Conservation (phyloP, 441 rosid species). For the Gossypium armourianum region DNA sequence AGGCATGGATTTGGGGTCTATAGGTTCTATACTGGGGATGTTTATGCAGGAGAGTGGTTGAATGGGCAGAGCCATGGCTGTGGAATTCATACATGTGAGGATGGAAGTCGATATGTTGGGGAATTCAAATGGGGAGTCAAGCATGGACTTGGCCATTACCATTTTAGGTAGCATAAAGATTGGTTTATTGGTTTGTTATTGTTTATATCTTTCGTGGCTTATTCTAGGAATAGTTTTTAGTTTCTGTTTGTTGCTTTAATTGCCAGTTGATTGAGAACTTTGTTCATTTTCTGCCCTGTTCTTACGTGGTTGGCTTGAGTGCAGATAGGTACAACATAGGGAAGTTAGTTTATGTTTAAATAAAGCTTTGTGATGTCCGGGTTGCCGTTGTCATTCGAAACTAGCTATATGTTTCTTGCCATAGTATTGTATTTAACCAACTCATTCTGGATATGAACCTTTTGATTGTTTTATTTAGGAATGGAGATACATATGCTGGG, state of each 20-base stretch:
- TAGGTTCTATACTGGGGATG: slow-evolving; percentile 74
- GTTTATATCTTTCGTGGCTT: background rate
- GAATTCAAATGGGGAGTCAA: slow-evolving; percentile 85
- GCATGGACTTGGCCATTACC: slow-evolving; percentile 84
- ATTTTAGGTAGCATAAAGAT: slow-evolving; percentile 49
- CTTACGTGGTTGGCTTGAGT: background rate
- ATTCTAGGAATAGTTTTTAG: background rate
- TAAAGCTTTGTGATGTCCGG: background rate
- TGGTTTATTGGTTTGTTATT: background rate
- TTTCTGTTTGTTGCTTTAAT: background rate
- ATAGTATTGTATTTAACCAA: background rate
- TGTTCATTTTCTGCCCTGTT: background rate
- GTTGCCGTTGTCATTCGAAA: background rate
- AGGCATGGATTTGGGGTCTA: slow-evolving; percentile 73
- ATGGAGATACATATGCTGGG: slow-evolving; percentile 76
- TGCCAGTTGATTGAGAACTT: background rate
- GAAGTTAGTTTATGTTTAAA: background rate
- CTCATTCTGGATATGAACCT: background rate
- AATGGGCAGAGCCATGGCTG: slow-evolving; percentile 86
- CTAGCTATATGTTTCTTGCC: background rate
- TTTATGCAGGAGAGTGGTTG: slow-evolving; percentile 82
- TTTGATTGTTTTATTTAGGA: slow-evolving; percentile 28
- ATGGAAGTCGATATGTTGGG: slow-evolving; percentile 74
- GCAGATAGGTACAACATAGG: background rate
- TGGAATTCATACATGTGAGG: slow-evolving; percentile 84